Evolutionary conservation across 768 basidiomycete species (phyloP).

Genomic region (Clitopilus passeckerianus): DNA sequence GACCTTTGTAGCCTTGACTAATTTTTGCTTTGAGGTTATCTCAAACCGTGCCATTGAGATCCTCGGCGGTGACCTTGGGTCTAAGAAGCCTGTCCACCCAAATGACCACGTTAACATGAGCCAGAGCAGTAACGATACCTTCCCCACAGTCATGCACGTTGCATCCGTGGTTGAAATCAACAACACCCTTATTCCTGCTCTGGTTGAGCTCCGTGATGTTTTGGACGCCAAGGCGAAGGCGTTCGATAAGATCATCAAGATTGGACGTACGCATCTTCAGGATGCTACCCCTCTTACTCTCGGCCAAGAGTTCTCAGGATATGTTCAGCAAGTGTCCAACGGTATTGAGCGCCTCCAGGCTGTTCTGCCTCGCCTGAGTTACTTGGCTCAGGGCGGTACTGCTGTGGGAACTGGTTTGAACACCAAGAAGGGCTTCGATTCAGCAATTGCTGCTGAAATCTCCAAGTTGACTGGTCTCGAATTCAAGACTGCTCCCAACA

Average conservation of each 20-base stretch:
- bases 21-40: conserved; percentile 62
- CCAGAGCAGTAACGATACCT: conserved; percentile 98
- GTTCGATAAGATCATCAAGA: conserved; percentile 94
- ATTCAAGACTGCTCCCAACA: conserved; percentile 98
- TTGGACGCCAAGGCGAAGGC: conserved; percentile 76
- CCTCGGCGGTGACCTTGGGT: conserved; percentile 91
- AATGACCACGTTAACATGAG: conserved; percentile 99
- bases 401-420: conserved; percentile 98
- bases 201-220: conserved; percentile 79
- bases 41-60: conserved; percentile 98
- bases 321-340: conserved; percentile 91
- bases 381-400: conserved; percentile 96
- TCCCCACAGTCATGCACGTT: conserved; percentile 99
- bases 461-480: conserved; percentile 85
- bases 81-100: conserved; percentile 96
- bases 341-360: conserved; percentile 82
- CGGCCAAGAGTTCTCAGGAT: conserved; percentile 98
- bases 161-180: conserved; percentile 90
- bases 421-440: conserved; percentile 95
- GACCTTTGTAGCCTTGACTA: not conserved
- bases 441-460: conserved; percentile 88
- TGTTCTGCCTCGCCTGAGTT: conserved; percentile 79
- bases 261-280: conserved; percentile 95
- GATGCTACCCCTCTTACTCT: conserved; percentile 97
- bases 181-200: conserved; percentile 75